Evolutionary conservation across 2,329 filamentous ascomycete species (phyloP), one percentile per base, ranked within the genome.

Genomic region (Fusarium tupiense): DNA sequence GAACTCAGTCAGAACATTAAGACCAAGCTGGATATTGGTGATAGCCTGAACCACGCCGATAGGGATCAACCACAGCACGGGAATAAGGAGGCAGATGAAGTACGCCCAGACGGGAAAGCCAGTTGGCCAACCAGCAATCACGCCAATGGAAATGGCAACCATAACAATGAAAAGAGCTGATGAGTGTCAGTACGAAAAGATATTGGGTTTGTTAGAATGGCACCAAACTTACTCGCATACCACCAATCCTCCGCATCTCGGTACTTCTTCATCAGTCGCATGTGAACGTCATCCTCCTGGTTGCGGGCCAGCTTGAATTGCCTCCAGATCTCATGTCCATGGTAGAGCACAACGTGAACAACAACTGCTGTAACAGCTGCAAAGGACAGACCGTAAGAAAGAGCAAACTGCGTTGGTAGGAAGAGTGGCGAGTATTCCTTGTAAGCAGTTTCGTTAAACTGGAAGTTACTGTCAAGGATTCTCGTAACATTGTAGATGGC

Each of bases 1-100:
- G 76, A 92, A 93, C 79, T 93, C 91, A n/a, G 91, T 92, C 67
- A 94, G 82, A 24, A 94, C 91, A 74, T 93, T 93, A 29, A 94
- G 85, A 9, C 91, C 91, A 8, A 93, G 84, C 78, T 91, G 88
- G 59, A 88, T 88, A 79, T 91, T 90, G 47, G 89, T 89, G 64
- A 90, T 87, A 63, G 88, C 89, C 77, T 91, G 88, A 53, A 91
- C 85, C 72, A 91, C 87, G 58, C 90, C 90, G 61, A 90, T 88
- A 16, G 89, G 89, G 31, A 91, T 86, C 59, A 89, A 85, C 87
- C 89, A 91, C 40, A 91, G 77, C 41, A 90, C 80, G 6, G 89
- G 88, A 33, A 91, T 85, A 38, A 89, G 74, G 44, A 91, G 85
- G 79, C 89, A 90, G 62, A 91, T 82, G 57, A 90, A 76, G 61